Base-by-base conservation (phyloP, 2,329 filamentous ascomycete genomes). In the Trichophyton verrucosum region DNA sequence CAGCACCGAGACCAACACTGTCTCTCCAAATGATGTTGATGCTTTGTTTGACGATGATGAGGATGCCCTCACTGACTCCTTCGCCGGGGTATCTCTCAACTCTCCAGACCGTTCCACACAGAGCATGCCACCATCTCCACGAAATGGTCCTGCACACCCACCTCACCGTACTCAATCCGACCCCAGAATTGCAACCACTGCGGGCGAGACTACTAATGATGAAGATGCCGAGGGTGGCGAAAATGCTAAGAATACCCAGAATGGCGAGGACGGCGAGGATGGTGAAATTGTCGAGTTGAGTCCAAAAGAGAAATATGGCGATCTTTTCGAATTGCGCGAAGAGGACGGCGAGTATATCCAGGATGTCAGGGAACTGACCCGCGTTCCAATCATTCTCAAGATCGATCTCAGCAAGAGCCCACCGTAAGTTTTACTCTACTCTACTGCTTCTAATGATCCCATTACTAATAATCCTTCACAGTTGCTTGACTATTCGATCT, bases 341-440 rank as follows among this genome's bases (percentile, higher is more conserved):
- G 89, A 95, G 76, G 87, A 88, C 67, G 92, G 92, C 66, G 89
- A 97, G 68, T 95, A 95, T 78, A 96, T 99, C 70, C 94, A 99
- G 77, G 94, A 99, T 74, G 91, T 99, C 66, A 91, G 86, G 61
- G 94, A 99, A 80, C 96, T 99, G 91, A 92, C 90, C 49, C 83
- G 92, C 67, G 88, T 99, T 64, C 94, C 94, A n/a, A 88, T 99
- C 67, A 95, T 99, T 73, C 78, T 99, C 70, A 97, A 96, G 86
- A 97, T 94, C 66, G 94, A 99, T 78, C 83, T 99, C 70, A 89
- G 82, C 78, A 99, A 99, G 88, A 97, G 92, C 79, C 94, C 94
- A 77, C 94, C 94, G 91, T 99, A 88, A 86, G 94, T 53, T 11
- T 42, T 61, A 17, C 11, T 17, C 56, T 46, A 27, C 24, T 62